phyloP scores from a whole-genome alignment of 2,329 filamentous ascomycete species.

The Xylaria sp. region DNA sequence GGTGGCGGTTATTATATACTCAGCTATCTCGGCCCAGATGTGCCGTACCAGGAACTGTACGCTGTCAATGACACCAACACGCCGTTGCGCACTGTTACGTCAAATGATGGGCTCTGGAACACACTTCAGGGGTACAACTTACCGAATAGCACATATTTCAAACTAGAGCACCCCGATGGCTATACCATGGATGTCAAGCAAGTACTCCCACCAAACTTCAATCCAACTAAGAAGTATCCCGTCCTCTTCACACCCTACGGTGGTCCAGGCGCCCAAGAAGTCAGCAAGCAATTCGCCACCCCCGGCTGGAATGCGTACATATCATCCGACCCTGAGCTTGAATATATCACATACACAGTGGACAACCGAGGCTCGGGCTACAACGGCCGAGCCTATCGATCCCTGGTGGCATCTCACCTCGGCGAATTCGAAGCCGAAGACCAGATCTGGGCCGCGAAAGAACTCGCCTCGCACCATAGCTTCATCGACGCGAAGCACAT shows the following conservation, averaged over 20 bases:
- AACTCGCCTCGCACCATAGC: constrained; percentile 59
- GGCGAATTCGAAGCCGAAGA: constrained; percentile 72
- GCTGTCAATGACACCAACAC: constrained; percentile 61
- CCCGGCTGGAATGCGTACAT: constrained; percentile 72
- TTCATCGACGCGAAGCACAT: constrained; percentile 69
- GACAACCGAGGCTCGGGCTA: constrained; percentile 75
- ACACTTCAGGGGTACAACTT: constrained; percentile 69
- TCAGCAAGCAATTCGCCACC: constrained; percentile 64
- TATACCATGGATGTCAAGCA: constrained; percentile 72
- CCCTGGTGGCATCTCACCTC: constrained; percentile 66
- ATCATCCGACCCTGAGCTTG: constrained; percentile 72
- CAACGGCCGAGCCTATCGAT: constrained; percentile 71
- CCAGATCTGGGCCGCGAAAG: constrained; percentile 72
- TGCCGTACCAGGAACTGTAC: constrained; percentile 76
- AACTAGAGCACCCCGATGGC: constrained; percentile 69
- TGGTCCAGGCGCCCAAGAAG: constrained; percentile 71
- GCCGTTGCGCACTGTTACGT: constrained; percentile 67
- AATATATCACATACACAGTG: constrained; percentile 74
- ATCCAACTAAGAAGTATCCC: constrained; percentile 71
- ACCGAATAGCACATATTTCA: constrained; percentile 71
- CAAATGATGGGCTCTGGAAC: constrained; percentile 66
- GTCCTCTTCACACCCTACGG: constrained; percentile 75
- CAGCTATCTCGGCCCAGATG: constrained; percentile 71
- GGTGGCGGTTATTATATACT: constrained; percentile 72
- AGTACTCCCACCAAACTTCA: constrained; percentile 71